Evolutionary conservation across 306 rosid genomes (phyloP), one percentile per base, ranked within the genome.

Genomic region (Dryas octopetala): DNA sequence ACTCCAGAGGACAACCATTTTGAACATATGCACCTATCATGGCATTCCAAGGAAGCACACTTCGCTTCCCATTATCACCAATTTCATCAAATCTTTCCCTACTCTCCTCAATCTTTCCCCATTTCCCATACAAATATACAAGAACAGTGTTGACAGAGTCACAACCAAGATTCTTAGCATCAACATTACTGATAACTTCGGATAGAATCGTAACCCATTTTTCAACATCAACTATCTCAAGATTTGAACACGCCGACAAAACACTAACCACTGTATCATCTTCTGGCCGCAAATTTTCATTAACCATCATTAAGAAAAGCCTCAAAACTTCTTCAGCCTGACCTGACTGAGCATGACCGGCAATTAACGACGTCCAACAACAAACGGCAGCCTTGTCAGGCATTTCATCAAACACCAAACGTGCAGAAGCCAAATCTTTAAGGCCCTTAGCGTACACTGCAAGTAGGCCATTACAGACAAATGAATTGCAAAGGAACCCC

Each of bases 401-500:
- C 88, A 83, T 83, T 87, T 83, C 90, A 78, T 89, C 91, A 45
- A 89, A 89, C 87, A 87, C 38, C 68, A 78, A 78, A 10, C 77
- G 82, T 0, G 91, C 91, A 38, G 78, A 80, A 7, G 32, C 62
- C 76, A 87, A 54, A 68, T 83, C 79, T n/a, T 82, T 76, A 16
- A 78, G 55, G 5, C 86, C 79, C 45, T 62, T 80, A 0, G 88
- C 85, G 19, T 87, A 89, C 15, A 76, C 86, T 0, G 78, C 69
- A 70, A 87, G 81, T 73, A 89, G 63, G 4, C 81, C 88, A 62
- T 80, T 85, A 7, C 80, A 28, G 53, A 89, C 89, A 68, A 76
- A 80, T 47, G 84, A 14, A 41, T 85, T 76, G 5, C 74, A 70
- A 11, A 78, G 45, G 9, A 79, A 85, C 68, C 91, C 87, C 79